A percentile compares a stretch with the other conserved stretches of the same genome.
Conservation (phyloP, 1,284 basidiomycete species). For the Leccinum subrobustum region DNA sequence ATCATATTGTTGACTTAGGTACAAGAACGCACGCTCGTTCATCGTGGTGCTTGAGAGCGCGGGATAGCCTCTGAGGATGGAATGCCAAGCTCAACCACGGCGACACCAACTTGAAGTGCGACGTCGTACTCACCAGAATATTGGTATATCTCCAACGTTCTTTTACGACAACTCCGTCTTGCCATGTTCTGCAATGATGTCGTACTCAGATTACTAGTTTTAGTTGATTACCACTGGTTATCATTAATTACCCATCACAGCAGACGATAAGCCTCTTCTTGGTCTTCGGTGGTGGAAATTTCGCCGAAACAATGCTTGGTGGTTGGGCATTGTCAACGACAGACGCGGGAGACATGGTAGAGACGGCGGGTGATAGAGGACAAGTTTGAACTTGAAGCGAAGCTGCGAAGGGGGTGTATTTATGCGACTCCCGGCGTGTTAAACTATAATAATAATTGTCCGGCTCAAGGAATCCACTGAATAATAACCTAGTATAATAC, state of each 20-base stretch:
- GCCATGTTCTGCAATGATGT: conserved; percentile 30
- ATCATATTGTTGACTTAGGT: not conserved
- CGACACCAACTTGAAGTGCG: not conserved
- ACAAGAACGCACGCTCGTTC: conserved; percentile 40
- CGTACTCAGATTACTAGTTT: not conserved
- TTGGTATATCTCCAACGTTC: conserved; percentile 62
- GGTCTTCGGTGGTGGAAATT: not conserved
- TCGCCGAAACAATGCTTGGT: not conserved
- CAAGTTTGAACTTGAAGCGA: too few species aligned
- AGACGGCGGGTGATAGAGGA: not conserved
- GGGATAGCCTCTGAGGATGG: conserved; percentile 45
- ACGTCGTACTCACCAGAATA: conserved; percentile 46
- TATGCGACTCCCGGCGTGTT: conserved; percentile 11
- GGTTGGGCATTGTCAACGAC: not conserved
- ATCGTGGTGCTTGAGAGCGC: conserved; percentile 55
- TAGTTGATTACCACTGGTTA: not conserved
- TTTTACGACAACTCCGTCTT: conserved; percentile 46
- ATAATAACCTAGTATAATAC: not conserved
- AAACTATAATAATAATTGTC: not conserved
- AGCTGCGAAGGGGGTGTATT: conserved; percentile 12
- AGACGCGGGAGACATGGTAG: conserved; percentile 16
- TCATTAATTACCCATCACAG: conserved; percentile 60
- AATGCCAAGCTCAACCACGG: conserved; percentile 26
- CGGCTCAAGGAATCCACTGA: not conserved
- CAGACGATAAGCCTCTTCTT: conserved; percentile 60